Base-by-base conservation (phyloP, 805 yeast genomes). In the Starmerella potacharoeniae region DNA sequence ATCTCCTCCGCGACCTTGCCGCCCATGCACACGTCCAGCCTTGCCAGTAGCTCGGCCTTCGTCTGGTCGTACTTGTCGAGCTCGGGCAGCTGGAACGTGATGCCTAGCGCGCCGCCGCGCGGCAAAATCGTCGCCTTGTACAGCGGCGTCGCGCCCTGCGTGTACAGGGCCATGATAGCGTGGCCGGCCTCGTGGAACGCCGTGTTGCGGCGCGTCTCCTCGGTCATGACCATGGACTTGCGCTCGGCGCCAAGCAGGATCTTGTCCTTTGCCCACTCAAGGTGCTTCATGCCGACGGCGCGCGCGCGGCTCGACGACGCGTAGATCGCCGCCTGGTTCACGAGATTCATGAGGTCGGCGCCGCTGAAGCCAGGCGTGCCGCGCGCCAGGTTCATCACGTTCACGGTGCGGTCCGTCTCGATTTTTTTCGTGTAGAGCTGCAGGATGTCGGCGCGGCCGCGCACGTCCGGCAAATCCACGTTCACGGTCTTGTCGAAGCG, bases 181-280 rank as follows among this genome's bases (percentile, higher is more conserved):
- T 93, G 99, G 4, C 99, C 99, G 17, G 98, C 99, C 73, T 93
- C 99, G 72, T 93, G 99, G 70, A 83, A 93, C 1, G 98, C 98
- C 16, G 99, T 93, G 61, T 91, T 89, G 64, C 79, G 81, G 70
- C 97, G 80, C 0, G 95, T 80, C 58, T 91, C 96, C 69, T 93
- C 97, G 33, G 98, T 90, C 75, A 93, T 79, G 41, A 93, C 97
- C 97, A 91, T 91, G 30, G 96, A 86, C 72, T 86, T 87, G 69
- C 95, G 85, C 64, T 95, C 99, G 39, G 97, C 97, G 53, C 99
- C 99, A 86, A 93, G 82, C 66, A 95, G 75, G 55, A 95, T 93
- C 73, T 93, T 93, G 71, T 93, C 99, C 71, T 93, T 93, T 44
- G 99, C 98, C 98, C 98, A 93, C 70, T 93, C 99, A 59, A 93